A percentile compares a stretch with the other conserved stretches of the same genome.
phyloP scores from a whole-genome alignment of 805 yeast species.

The Tetrapisispora taiwanensis region DNA sequence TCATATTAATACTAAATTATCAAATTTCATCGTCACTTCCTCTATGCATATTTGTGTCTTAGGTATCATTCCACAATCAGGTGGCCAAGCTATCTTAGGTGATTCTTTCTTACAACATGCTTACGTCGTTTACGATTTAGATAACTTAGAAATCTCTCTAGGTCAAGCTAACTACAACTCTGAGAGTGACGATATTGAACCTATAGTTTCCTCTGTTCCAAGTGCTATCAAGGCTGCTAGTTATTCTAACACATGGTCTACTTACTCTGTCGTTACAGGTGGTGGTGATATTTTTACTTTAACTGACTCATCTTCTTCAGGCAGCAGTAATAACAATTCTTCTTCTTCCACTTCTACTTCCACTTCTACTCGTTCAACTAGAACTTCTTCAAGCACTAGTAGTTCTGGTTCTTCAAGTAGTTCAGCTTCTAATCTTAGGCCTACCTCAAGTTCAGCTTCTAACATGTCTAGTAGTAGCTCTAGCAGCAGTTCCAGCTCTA shows the following conservation, averaged over 20 bases:
- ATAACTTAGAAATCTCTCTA: slow-evolving; percentile 35
- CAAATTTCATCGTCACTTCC: slow-evolving; percentile 23
- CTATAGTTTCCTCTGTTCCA: slow-evolving; percentile 31
- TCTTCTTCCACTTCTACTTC: slow-evolving; percentile 1
- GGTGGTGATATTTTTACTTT: slow-evolving; percentile 25
- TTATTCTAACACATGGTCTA: slow-evolving; percentile 37
- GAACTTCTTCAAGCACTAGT: slow-evolving; percentile 3
- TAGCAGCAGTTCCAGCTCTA: slow-evolving; percentile 2
- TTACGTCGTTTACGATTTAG: slow-evolving; percentile 51
- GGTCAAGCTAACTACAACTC: slow-evolving; percentile 34
- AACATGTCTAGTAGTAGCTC: not conserved
- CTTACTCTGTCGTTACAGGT: slow-evolving; percentile 17
- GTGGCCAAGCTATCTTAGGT: slow-evolving; percentile 36
- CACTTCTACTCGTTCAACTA: not conserved
- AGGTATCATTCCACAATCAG: slow-evolving; percentile 30
- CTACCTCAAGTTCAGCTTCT: not conserved
- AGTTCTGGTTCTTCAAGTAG: not conserved
- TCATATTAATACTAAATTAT: slow-evolving; percentile 40
- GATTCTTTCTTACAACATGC: slow-evolving; percentile 48
- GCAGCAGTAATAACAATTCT: not conserved
- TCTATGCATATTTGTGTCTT: slow-evolving; percentile 32
- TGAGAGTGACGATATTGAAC: slow-evolving; percentile 15
- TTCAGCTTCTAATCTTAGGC: slow-evolving; percentile 1
- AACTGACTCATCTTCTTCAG: not conserved
- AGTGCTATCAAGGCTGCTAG: slow-evolving; percentile 39